phyloP scores from a whole-genome alignment of 2,329 filamentous ascomycete species.

The Ophiocordyceps camponoti-floridani region DNA sequence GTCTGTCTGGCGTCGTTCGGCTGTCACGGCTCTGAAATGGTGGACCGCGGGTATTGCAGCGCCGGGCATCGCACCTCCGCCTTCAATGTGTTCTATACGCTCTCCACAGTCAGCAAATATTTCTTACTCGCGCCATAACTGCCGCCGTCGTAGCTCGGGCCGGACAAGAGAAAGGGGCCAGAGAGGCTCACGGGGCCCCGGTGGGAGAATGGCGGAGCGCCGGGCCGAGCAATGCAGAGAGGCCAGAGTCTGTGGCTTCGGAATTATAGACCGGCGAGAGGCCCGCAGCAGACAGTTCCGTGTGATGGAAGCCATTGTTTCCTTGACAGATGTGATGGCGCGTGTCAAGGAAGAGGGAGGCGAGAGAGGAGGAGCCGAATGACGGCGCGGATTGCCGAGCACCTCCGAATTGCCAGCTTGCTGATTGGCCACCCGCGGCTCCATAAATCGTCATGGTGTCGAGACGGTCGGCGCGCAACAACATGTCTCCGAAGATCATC shows the following conservation, averaged over 20 bases:
- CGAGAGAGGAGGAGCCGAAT: not conserved
- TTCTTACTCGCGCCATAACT: not conserved
- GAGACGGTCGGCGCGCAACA: constrained; percentile 10
- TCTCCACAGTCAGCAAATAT: constrained; percentile 20
- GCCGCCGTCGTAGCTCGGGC: not conserved
- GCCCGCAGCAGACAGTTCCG: constrained; percentile 35
- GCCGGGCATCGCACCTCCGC: constrained; percentile 41
- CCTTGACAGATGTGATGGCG: not conserved
- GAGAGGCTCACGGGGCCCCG: constrained; percentile 57
- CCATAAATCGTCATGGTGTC: constrained; percentile 9
- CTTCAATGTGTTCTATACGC: constrained; percentile 49
- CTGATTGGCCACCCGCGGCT: constrained; percentile 23
- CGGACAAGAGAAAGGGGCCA: not conserved
- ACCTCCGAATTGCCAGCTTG: constrained; percentile 22
- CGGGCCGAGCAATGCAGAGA: constrained; percentile 72
- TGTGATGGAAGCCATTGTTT: constrained; percentile 35
- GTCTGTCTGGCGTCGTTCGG: too few relatives aligned
- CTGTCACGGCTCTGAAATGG: not conserved
- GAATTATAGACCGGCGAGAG: constrained; percentile 13
- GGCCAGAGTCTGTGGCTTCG: constrained; percentile 23
- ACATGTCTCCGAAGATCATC: constrained; percentile 7
- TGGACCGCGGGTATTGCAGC: not conserved
- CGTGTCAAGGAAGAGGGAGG: not conserved
- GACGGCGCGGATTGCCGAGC: constrained; percentile 27
- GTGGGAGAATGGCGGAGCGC: constrained; percentile 64